These are phyloP conservation scores for Pichia cabralensis DNA, from an alignment of 805 yeast genomes.

Conservation along the genomic window DNA sequence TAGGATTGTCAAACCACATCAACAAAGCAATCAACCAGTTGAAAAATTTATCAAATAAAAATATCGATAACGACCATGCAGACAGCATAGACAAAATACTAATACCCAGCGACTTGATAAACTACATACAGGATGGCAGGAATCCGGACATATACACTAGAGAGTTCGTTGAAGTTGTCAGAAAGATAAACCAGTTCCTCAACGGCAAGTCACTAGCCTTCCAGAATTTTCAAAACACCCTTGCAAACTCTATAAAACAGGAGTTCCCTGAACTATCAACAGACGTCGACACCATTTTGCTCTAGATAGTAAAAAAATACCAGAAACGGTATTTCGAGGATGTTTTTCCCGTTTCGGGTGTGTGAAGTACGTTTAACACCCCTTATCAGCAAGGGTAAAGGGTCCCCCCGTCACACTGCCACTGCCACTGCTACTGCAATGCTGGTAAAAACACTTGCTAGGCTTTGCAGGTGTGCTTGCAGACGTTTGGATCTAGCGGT, in stretches of 20 bases:
- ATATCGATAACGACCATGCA: background rate
- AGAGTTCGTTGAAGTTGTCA: constrained; percentile 92
- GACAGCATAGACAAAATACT: constrained; percentile 20
- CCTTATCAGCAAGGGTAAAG: too few relatives aligned
- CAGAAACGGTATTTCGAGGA: too few relatives aligned
- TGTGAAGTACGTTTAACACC: too few relatives aligned
- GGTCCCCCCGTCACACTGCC: too few relatives aligned
- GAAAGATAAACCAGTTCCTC: constrained; percentile 77
- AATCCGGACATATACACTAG: constrained; percentile 96
- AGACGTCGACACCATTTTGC: too few relatives aligned
- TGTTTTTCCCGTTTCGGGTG: too few relatives aligned
- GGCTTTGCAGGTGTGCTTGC: too few relatives aligned
- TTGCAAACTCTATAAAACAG: constrained; percentile 58
- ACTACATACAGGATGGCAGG: constrained; percentile 91
- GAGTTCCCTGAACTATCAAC: constrained; percentile 71
- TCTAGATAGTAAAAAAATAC: too few relatives aligned
- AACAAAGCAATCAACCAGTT: constrained; percentile 30
- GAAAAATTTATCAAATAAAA: constrained; percentile 21
- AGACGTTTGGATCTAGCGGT: too few relatives aligned
- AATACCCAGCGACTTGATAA: constrained; percentile 76
- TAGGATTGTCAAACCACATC: constrained; percentile 40
- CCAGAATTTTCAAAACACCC: constrained; percentile 42
- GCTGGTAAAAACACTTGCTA: too few relatives aligned
- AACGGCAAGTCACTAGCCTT: constrained; percentile 72
- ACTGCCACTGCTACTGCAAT: too few relatives aligned